Base-by-base conservation (phyloP, 306 rosid species). In the Sesbania bispinosa region DNA sequence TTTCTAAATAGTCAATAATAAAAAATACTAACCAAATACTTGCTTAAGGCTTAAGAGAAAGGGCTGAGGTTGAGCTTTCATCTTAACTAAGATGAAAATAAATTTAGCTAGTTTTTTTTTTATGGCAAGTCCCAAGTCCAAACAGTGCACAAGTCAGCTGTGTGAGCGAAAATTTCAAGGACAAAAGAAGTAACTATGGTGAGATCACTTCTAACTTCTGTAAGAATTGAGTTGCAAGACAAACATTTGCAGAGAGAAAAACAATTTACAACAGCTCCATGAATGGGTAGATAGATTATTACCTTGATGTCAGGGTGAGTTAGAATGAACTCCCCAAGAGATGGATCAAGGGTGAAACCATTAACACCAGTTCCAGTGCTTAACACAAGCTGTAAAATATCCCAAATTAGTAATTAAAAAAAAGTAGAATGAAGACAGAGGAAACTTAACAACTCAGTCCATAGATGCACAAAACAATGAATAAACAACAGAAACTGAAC, bases 321-420 rank as follows among this genome's bases (percentile, higher is more conserved):
- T 45, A 90, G 79, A 73, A 90, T 90, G 83, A 90, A 90, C 86
- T 90, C 94, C 30, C 96, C 94, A 47, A 90, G 96, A 60, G 92
- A 90, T 50, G 96, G 96, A 75, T 90, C 96, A 42, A 90, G 94
- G n/a, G 96, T 90, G 89, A 90, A 90, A 61, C 96, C 96, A 72
- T 90, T 78, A 59, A 84, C 94, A 50, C 96, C 92, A 18, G 16
- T 38, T 62, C 94, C 96, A 45, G 94, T 80, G 80, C 90, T 88
- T 30, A 90, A 26, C 52, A 90, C 96, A 55, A 90, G 46, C 94
- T 90, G 89, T 43, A 47, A 47, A 77, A 63, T 10, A 51, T 10
- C 71, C 64, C 75, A 59, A 38, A 43, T 36, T 18, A 23, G 10
- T 45, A 26, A 16, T 23, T 5, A 3, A 33, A 29, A 15, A 14